These are phyloP conservation scores for Coemansia sp. DNA, from an alignment of 192 early-diverging fungal species.

Conservation along the genomic window DNA sequence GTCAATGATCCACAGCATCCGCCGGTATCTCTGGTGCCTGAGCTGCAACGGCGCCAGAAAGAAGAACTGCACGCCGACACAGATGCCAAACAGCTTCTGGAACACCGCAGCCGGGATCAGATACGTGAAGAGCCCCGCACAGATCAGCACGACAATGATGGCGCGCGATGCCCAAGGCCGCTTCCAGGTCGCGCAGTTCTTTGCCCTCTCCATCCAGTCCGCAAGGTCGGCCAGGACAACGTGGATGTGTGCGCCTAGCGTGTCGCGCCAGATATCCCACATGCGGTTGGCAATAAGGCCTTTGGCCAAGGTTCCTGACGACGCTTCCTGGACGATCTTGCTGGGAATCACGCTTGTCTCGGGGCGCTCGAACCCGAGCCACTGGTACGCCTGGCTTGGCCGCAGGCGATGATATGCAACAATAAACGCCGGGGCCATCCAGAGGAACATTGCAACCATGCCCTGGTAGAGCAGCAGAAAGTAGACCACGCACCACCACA, in stretches of 20 bases:
- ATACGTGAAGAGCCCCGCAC: conserved; percentile 23
- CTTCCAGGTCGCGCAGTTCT: conserved; percentile 48
- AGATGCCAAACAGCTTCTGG: conserved; percentile 31
- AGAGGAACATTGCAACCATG: conserved; percentile 30
- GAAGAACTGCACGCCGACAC: conserved; percentile 46
- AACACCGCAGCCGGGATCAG: conserved; percentile 26
- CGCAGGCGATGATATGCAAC: conserved; percentile 45
- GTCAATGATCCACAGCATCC: conserved; percentile 42
- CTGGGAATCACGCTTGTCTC: conserved; percentile 46
- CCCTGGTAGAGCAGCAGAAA: conserved; percentile 38
- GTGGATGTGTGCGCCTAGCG: conserved; percentile 41
- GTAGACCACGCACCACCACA: conserved; percentile 45
- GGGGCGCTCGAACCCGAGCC: conserved; percentile 45
- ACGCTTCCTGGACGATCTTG: conserved; percentile 39
- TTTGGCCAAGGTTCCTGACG: conserved; percentile 41
- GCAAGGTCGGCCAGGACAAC: conserved; percentile 40
- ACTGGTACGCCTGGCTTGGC: conserved; percentile 42
- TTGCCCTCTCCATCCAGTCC: conserved; percentile 49
- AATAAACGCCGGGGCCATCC: conserved; percentile 42
- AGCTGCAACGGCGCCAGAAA: conserved; percentile 44
- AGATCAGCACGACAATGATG: conserved; percentile 17
- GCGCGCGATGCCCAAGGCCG: conserved; percentile 47
- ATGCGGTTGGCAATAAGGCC: conserved; percentile 36
- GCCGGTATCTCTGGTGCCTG: conserved; percentile 41
- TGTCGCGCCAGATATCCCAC: conserved; percentile 49